A percentile compares a stretch with the other conserved stretches of the same genome.
These are phyloP conservation scores for Salvia sclarea DNA, from an alignment of 305 asterid species.

Conservation along the genomic window DNA sequence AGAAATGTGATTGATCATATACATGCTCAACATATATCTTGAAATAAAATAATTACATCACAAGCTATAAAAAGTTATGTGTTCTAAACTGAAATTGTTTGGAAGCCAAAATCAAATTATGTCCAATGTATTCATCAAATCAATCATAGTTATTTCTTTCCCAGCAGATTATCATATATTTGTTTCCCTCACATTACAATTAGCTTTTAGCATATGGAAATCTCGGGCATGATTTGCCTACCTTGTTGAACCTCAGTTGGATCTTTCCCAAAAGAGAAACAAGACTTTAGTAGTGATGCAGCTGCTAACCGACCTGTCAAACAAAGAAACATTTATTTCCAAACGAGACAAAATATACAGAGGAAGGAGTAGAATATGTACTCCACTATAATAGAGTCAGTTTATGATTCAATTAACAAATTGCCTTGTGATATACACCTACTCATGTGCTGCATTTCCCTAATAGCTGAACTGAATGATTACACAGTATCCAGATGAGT, in stretches of 20 bases:
- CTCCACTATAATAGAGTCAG: background rate
- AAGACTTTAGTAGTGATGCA: constrained; percentile 60
- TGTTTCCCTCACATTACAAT: background rate
- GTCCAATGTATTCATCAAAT: background rate
- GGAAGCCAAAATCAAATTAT: background rate
- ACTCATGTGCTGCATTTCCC: background rate
- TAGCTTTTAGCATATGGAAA: background rate
- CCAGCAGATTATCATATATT: background rate
- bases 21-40: background rate
- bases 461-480: background rate
- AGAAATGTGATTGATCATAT: background rate
- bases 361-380: background rate
- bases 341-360: background rate
- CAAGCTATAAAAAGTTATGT: background rate
- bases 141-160: background rate
- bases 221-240: constrained; percentile 31
- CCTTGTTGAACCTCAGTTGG: constrained; percentile 86
- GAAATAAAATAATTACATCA: background rate
- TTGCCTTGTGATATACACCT: background rate
- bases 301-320: constrained; percentile 65
- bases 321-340: constrained; percentile 22
- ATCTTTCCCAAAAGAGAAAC: constrained; percentile 88
- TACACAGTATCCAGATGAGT: background rate
- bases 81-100: background rate
- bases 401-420: background rate